Evolutionary conservation across 306 rosid genomes (phyloP), one percentile per base, ranked within the genome.

Genomic region (Prunus dulcis): DNA sequence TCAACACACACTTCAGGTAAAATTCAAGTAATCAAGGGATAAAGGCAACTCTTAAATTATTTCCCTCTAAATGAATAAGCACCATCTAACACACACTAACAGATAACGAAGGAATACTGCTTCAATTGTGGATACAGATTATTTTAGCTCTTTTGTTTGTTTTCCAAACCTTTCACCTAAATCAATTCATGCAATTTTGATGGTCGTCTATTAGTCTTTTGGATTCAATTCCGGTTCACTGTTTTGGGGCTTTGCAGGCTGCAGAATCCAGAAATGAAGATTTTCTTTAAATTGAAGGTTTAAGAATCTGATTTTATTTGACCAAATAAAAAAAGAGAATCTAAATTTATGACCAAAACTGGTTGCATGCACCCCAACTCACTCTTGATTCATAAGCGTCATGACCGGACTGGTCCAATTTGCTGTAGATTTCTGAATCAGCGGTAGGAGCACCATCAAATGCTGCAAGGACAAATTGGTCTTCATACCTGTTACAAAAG

Each of bases 381-480:
- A 92, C 99, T 89, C 83, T 90, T 69, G 99, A 89, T 85, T 96
- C 99, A 66, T 74, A 86, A 62, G 81, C 86, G 51, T 91, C 97
- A 61, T 95, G 96, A 53, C 75, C 85, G 78, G 97, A 77, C 83
- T 83, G 89, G 72, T 89, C 92, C 82, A 92, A 58, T 85, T 92
- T 95, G 78, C 80, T 62, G 79, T 85, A 91, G 68, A 79, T 66
- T 84, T 95, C 99, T 62, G 97, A 87, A 81, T 95, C 99, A 64
- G 86, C 97, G 0, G 99, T 95, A 67, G 99, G 99, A 80, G 93
- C 93, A 79, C 84, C 90, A 84, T 95, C 99, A 87, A 91, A 95
- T 71, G 93, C 91, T 22, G 87, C 90, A 75, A 89, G 77, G 74
- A 95, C 96, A 70, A 88, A 92, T 81, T 79, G 97, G 71, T 91